phyloP scores from a whole-genome alignment of 257 asterid genomes.

The Cruciata laevipes region DNA sequence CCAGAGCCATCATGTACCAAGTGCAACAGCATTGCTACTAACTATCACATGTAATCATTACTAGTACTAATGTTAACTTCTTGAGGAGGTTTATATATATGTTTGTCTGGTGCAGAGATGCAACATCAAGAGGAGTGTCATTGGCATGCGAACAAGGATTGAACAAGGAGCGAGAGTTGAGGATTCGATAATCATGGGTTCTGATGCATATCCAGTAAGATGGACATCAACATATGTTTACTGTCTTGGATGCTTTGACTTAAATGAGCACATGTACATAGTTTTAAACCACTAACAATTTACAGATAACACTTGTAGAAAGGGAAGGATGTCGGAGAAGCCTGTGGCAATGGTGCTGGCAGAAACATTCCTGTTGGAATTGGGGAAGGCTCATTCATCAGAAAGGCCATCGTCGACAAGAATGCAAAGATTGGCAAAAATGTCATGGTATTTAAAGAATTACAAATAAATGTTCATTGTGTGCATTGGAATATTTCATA shows the following conservation, averaged over 20 bases:
- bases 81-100: background rate
- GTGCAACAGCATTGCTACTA: background rate
- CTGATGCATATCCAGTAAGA: conserved; percentile 56
- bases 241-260: background rate
- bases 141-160: conserved; percentile 71
- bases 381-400: conserved; percentile 59
- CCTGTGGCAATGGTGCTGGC: conserved; percentile 3
- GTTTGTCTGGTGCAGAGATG: conserved; percentile 44
- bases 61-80: background rate
- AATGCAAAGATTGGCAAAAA: conserved; percentile 78
- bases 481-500: background rate
- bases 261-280: background rate
- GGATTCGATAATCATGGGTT: conserved; percentile 79
- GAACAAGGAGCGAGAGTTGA: conserved; percentile 56
- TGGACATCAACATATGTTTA: background rate
- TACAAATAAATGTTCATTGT: background rate
- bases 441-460: conserved; percentile 53
- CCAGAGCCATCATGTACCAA: background rate
- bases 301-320: conserved; percentile 28
- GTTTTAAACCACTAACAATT: background rate
- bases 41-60: background rate
- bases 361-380: conserved; percentile 52
- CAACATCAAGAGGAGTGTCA: conserved; percentile 60
- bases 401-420: conserved; percentile 69
- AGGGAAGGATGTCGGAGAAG: conserved; percentile 21